A percentile compares a stretch with the other conserved stretches of the same genome.
Conservation (phyloP, 2,329 filamentous ascomycete species). For the Trichoderma polysporum region DNA sequence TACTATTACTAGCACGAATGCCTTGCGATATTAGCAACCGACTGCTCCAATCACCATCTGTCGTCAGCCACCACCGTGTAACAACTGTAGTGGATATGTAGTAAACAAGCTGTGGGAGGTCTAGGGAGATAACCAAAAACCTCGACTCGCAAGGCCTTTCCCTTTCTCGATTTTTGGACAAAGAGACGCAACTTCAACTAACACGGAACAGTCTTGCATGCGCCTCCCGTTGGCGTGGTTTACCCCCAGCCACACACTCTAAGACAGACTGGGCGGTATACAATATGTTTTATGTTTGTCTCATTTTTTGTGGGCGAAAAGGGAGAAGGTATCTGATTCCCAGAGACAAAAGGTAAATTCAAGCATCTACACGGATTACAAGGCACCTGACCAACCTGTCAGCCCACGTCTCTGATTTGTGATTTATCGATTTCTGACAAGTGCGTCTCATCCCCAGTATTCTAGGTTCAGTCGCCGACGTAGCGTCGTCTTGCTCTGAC, state of each 20-base stretch:
- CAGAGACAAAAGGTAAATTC: background rate
- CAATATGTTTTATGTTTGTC: background rate
- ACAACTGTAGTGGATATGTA: background rate
- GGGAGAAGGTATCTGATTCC: background rate
- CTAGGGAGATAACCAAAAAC: background rate
- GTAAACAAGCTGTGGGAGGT: background rate
- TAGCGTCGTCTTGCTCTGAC: background rate
- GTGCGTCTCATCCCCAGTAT: background rate
- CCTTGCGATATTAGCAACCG: background rate
- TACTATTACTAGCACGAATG: background rate
- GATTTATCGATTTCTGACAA: constrained; percentile 11
- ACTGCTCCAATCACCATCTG: background rate
- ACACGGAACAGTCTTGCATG: background rate
- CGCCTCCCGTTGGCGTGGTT: background rate
- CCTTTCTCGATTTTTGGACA: background rate
- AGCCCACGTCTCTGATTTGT: background rate
- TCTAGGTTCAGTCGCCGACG: constrained; percentile 5
- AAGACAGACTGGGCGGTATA: background rate
- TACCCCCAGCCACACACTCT: background rate
- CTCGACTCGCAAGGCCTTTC: background rate
- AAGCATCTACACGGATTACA: background rate
- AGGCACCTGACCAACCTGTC: constrained; percentile 1
- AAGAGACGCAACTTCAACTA: background rate
- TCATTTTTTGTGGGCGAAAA: background rate
- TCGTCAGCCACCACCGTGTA: background rate